A percentile compares a stretch with the other conserved stretches of the same genome.
Evolutionary conservation across 176 grass and related monocot genomes (phyloP).

Genomic region (Hyparrhenia diplandra): DNA sequence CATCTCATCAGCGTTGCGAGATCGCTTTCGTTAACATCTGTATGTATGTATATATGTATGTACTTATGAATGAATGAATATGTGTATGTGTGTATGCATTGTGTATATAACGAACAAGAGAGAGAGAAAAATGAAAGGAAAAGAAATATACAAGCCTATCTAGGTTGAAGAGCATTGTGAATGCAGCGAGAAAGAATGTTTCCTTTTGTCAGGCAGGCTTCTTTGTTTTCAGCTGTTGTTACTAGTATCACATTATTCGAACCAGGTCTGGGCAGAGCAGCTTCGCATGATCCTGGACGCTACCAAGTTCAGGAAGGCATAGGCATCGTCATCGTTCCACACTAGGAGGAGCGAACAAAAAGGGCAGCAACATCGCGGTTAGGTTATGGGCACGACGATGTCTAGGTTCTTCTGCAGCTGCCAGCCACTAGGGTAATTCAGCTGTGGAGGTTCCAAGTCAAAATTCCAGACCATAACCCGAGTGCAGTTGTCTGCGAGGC

Average conservation of each 20-base stretch:
- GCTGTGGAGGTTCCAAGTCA: conserved; percentile 49
- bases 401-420: conserved; percentile 62
- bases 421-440: conserved; percentile 66
- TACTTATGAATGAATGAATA: conserved; percentile 5
- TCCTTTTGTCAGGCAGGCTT: conserved; percentile 49
- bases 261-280: conserved; percentile 51
- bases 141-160: conserved; percentile 54
- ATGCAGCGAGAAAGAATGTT: conserved; percentile 36
- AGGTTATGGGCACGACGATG: conserved; percentile 47
- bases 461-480: conserved; percentile 82
- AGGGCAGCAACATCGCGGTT: conserved; percentile 23
- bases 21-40: conserved; percentile 29
- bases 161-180: conserved; percentile 43
- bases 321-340: conserved; percentile 9
- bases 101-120: conserved; percentile 36
- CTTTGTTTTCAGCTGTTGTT: conserved; percentile 52
- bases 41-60: neutral
- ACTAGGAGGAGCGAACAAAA: conserved; percentile 39
- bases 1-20: neutral
- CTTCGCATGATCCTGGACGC: conserved; percentile 55
- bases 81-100: conserved; percentile 29
- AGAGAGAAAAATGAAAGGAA: neutral
- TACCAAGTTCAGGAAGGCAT: conserved; percentile 64
- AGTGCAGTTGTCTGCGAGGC: conserved; percentile 76
- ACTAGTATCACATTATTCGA: conserved; percentile 51